These are phyloP conservation scores for Plenodomus biglobosus DNA, from an alignment of 2,329 filamentous ascomycete species.

Conservation along the genomic window DNA sequence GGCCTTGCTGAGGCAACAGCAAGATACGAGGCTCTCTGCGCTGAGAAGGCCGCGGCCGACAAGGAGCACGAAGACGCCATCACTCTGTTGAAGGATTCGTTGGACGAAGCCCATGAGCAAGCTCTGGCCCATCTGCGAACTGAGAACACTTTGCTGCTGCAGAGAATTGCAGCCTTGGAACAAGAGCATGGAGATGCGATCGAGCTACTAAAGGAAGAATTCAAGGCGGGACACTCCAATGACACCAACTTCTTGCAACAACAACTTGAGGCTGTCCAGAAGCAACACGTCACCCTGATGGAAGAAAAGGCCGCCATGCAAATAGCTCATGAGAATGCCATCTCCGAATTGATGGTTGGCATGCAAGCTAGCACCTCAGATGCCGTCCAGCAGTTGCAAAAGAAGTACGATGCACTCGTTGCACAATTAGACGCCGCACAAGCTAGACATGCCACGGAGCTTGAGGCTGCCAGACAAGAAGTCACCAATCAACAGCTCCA, in stretches of 20 bases:
- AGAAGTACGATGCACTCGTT: constrained; percentile 34
- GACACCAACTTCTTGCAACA: constrained; percentile 26
- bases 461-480: constrained; percentile 22
- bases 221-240: constrained; percentile 34
- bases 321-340: constrained; percentile 38
- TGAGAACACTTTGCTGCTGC: constrained; percentile 25
- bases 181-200: constrained; percentile 38
- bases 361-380: constrained; percentile 40
- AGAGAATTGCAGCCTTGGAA: constrained; percentile 27
- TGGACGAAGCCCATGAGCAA: constrained; percentile 32
- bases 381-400: constrained; percentile 37
- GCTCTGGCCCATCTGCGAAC: constrained; percentile 27
- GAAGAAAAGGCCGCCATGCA: constrained; percentile 36
- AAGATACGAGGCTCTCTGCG: constrained; percentile 31
- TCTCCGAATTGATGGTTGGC: constrained; percentile 38
- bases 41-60: constrained; percentile 30
- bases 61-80: constrained; percentile 35
- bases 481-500: constrained; percentile 17
- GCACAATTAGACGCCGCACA: constrained; percentile 23
- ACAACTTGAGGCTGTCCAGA: constrained; percentile 31
- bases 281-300: constrained; percentile 27
- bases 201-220: constrained; percentile 31
- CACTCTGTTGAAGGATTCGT: constrained; percentile 25
- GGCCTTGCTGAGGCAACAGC: constrained; percentile 22
- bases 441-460: constrained; percentile 14